A percentile compares a stretch with the other conserved stretches of the same genome.
Conservation (phyloP, 495 filamentous ascomycete genomes). For the Daldinia childiae region DNA sequence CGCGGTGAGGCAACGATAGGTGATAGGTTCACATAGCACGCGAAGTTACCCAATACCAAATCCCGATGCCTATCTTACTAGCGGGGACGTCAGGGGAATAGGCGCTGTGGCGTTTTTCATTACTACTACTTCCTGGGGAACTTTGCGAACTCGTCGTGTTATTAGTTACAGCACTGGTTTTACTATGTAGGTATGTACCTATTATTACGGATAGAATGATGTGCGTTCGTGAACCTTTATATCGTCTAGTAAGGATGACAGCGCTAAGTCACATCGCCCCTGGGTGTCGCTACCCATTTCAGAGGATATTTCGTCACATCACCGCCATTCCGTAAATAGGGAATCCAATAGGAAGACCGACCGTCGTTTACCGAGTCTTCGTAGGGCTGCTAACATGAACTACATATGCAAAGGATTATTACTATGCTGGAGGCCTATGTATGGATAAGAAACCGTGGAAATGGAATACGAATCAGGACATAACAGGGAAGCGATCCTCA, state of each 20-base stretch:
- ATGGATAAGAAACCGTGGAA: slow-evolving; percentile 4
- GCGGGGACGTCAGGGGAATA: slow-evolving; percentile 1
- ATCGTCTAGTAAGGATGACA: background rate
- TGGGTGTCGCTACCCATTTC: slow-evolving; percentile 21
- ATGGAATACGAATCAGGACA: background rate
- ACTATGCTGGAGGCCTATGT: background rate
- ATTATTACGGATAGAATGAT: background rate
- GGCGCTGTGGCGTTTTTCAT: slow-evolving; percentile 7
- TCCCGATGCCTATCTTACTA: slow-evolving; percentile 14
- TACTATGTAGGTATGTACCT: background rate
- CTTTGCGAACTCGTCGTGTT: background rate
- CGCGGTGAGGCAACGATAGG: slow-evolving; percentile 23
- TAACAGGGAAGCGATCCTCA: slow-evolving; percentile 10
- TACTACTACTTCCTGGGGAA: background rate
- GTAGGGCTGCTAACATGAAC: slow-evolving; percentile 29
- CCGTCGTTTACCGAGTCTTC: slow-evolving; percentile 18
- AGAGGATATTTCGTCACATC: slow-evolving; percentile 31
- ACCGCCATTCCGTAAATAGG: slow-evolving; percentile 17
- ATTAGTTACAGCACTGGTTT: background rate
- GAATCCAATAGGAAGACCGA: slow-evolving; percentile 30
- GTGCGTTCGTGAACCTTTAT: background rate
- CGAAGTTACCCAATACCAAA: slow-evolving; percentile 21
- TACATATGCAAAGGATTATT: slow-evolving; percentile 8
- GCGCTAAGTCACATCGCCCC: slow-evolving; percentile 26
- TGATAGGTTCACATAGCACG: slow-evolving; percentile 33